These are phyloP conservation scores for Calonectria pseudoreteaudii DNA, from an alignment of 2,329 filamentous ascomycete genomes.

Conservation along the genomic window DNA sequence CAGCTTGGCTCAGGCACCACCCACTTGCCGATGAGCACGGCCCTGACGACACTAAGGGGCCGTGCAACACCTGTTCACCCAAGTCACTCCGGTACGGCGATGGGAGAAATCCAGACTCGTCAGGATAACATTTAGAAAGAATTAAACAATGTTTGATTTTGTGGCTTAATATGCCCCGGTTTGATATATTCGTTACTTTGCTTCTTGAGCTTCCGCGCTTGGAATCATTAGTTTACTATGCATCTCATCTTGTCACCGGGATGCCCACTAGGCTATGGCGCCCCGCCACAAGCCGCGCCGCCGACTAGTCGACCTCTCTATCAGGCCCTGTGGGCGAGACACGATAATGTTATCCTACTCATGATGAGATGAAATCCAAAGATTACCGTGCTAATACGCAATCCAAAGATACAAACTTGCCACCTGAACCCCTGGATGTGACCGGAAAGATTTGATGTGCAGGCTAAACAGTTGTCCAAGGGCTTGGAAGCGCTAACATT, in stretches of 20 bases:
- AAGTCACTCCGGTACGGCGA: background rate
- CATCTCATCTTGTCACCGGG: background rate
- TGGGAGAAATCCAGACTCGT: background rate
- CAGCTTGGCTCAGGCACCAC: conserved; percentile 13
- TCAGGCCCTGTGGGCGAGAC: background rate
- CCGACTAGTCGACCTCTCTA: background rate
- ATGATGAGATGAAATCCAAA: background rate
- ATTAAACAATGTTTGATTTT: background rate
- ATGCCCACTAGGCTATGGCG: background rate
- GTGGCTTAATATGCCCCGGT: background rate
- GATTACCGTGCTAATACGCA: background rate
- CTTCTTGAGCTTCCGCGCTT: background rate
- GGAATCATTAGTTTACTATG: too few species aligned
- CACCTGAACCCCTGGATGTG: background rate
- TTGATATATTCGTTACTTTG: background rate
- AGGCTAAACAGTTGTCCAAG: background rate
- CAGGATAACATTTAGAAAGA: background rate
- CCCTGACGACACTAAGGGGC: background rate
- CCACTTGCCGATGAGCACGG: background rate
- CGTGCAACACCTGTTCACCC: background rate
- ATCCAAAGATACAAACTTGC: background rate
- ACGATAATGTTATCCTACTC: background rate
- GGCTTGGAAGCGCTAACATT: background rate
- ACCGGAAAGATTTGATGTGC: background rate
- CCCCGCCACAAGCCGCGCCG: background rate